Conservation (phyloP, 768 basidiomycete genomes). For the Lyophyllum semitale region DNA sequence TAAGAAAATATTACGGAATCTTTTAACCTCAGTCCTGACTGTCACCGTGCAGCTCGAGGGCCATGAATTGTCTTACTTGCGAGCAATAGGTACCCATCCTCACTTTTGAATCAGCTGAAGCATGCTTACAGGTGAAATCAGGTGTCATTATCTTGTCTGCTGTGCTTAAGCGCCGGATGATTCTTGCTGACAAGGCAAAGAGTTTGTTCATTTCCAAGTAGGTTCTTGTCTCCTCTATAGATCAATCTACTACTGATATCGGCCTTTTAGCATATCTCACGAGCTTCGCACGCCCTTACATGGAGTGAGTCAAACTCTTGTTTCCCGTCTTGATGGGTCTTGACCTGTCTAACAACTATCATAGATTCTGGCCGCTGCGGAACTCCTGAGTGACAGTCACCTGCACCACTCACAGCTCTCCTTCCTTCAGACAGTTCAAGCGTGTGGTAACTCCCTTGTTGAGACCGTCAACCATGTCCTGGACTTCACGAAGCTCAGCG, state of each 20-base stretch:
- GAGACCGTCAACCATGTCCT: slow-evolving; percentile 97
- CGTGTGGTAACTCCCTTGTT: slow-evolving; percentile 92
- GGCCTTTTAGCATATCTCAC: slow-evolving; percentile 71
- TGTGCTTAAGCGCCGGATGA: slow-evolving; percentile 89
- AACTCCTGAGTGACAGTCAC: slow-evolving; percentile 84
- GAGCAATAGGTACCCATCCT: slow-evolving; percentile 70
- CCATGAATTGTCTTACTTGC: slow-evolving; percentile 86
- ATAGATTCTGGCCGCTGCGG: slow-evolving; percentile 88
- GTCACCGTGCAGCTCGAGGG: slow-evolving; percentile 67
- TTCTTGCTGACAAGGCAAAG: slow-evolving; percentile 93
- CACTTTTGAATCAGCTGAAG: not conserved
- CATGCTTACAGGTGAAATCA: slow-evolving; percentile 17
- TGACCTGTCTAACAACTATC: slow-evolving; percentile 7
- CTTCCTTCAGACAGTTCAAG: slow-evolving; percentile 91
- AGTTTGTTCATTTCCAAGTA: slow-evolving; percentile 91
- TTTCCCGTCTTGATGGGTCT: not conserved
- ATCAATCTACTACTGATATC: not conserved
- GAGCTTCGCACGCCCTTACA: slow-evolving; percentile 91
- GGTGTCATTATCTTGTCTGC: slow-evolving; percentile 93
- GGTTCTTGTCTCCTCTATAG: slow-evolving; percentile 18
- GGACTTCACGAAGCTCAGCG: slow-evolving; percentile 94
- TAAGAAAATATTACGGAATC: slow-evolving; percentile 26
- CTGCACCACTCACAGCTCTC: slow-evolving; percentile 81
- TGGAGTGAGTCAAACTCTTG: slow-evolving; percentile 53
- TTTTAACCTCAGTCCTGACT: slow-evolving; percentile 3